These are phyloP conservation scores for Entomophthora muscae DNA, from an alignment of 371 early-diverging fungal genomes.

Conservation along the genomic window DNA sequence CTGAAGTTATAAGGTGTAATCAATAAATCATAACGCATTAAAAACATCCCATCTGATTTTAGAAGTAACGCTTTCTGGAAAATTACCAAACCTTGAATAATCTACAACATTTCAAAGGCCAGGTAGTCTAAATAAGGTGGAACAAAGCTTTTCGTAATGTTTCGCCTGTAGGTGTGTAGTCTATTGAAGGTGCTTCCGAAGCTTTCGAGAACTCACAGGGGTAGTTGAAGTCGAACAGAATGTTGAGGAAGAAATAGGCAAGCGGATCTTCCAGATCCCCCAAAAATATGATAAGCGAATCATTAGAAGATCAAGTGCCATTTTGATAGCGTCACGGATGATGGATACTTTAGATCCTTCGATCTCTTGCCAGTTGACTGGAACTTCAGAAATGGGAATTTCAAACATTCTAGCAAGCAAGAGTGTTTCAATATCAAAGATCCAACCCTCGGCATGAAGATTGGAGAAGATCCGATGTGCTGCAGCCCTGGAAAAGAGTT, in stretches of 20 bases:
- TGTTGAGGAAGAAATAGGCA: neutral
- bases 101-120: too few species aligned
- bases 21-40: too few species aligned
- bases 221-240: neutral
- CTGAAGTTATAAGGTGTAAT: too few species aligned
- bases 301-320: constrained; percentile 74
- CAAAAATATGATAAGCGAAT: constrained; percentile 68
- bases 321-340: constrained; percentile 65
- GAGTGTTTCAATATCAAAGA: constrained; percentile 89
- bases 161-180: too few species aligned
- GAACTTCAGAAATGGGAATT: constrained; percentile 71
- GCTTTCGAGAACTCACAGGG: too few species aligned
- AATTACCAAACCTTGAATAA: too few species aligned
- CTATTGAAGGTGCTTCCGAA: too few species aligned
- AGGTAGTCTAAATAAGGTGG: too few species aligned
- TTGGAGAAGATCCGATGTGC: constrained; percentile 62
- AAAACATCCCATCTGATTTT: too few species aligned
- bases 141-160: too few species aligned
- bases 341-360: constrained; percentile 83
- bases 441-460: constrained; percentile 90
- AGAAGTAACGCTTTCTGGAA: too few species aligned
- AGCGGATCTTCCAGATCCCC: constrained; percentile 48
- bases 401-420: constrained; percentile 44
- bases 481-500: constrained; percentile 66
- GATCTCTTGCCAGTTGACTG: constrained; percentile 90